Base-by-base conservation (phyloP, 805 yeast genomes). In the Sugiyamaella americana region DNA sequence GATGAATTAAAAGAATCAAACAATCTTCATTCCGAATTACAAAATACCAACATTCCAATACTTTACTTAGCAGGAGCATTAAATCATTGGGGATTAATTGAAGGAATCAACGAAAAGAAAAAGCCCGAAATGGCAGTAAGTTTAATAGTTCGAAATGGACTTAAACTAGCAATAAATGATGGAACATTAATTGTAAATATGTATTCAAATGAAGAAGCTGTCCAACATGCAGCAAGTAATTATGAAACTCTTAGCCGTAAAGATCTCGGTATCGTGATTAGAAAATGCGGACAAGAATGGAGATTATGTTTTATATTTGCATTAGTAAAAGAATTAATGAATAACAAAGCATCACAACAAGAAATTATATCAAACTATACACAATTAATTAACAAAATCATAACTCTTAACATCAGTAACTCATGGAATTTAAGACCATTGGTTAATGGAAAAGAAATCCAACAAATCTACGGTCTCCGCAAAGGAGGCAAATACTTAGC, bases 401-500 rank as follows among this genome's bases (percentile, higher is more conserved):
- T 53, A 0, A 58, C 57, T 2, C 53, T 60, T 8, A 62, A 62
- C 5, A 66, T 85, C 41, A 57, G 53, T 2, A 59, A 70, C 1
- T 79, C 74, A 0, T 71, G 77, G 57, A 60, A 57, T 0, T 50
- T 83, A 47, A 84, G 78, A 57, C 85, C 91, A 1, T 53, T 86
- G 4, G 63, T 89, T 10, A 87, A 59, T 41, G 73, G 98, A 13
- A 87, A 84, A 55, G 75, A 76, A 39, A 63, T 91, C 39, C 67
- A 75, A 43, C 64, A 68, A 37, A 63, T 69, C 18, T 63, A 84
- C 23, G 65, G 71, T 19, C 48, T 40, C 5, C 68, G 70, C 46
- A 84, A 82, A 58, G 86, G 91, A 0, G 98, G 98, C 0, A 88
- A 89, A 4, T 88, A 97, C 96, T 71, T 91, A 74, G 71, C 77